A percentile compares a stretch with the other conserved stretches of the same genome.
phyloP scores from a whole-genome alignment of 2,329 filamentous ascomycete genomes.

The Trichophyton equinum region DNA sequence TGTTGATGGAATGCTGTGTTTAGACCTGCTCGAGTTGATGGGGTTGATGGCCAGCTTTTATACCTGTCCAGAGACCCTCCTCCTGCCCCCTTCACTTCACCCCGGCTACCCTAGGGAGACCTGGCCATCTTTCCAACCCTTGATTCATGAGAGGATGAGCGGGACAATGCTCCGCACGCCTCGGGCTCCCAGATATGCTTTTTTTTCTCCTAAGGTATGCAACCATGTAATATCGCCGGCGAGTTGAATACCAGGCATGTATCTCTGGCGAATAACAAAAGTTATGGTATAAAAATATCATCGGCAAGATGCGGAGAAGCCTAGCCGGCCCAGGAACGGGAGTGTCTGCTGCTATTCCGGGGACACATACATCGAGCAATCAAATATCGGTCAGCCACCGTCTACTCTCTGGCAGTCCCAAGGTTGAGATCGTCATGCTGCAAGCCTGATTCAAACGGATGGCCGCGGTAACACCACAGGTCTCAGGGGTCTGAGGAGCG shows the following conservation, averaged over 20 bases:
- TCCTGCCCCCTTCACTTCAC: neutral
- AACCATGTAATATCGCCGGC: neutral
- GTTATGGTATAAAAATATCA: neutral
- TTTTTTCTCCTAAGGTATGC: neutral
- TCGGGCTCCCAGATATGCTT: neutral
- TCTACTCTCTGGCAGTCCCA: neutral
- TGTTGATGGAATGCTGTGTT: neutral
- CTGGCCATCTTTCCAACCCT: neutral
- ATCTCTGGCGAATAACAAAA: neutral
- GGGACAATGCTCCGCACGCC: conserved; percentile 2
- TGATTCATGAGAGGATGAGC: neutral
- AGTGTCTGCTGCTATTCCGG: neutral
- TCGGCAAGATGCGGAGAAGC: conserved; percentile 4
- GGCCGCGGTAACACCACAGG: conserved; percentile 2
- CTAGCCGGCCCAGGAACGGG: neutral
- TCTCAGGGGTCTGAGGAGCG: conserved; percentile 1
- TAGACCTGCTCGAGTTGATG: neutral
- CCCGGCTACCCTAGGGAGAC: neutral
- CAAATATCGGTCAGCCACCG: neutral
- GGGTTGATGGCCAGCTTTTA: neutral
- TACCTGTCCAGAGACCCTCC: neutral
- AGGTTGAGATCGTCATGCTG: neutral
- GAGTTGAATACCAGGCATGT: neutral
- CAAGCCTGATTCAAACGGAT: neutral
- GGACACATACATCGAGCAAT: neutral